phyloP scores from a whole-genome alignment of 208 protist species.

The Acanthamoeba sp. region DNA sequence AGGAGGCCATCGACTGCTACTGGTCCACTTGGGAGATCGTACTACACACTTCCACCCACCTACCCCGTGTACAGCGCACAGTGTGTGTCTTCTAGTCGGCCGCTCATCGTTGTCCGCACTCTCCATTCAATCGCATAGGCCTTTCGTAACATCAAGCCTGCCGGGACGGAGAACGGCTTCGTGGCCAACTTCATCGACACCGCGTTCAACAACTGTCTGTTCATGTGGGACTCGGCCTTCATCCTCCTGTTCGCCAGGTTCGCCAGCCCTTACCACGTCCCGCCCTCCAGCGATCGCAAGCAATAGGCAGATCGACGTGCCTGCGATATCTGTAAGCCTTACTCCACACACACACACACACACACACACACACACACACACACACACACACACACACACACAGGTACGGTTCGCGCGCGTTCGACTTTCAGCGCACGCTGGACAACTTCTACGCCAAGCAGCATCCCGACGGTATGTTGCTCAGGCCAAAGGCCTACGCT shows the following conservation, averaged over 20 bases:
- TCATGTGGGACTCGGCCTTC: slow-evolving; percentile 71
- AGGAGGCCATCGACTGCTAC: slow-evolving; percentile 68
- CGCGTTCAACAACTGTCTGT: slow-evolving; percentile 63
- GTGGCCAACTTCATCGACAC: slow-evolving; percentile 70
- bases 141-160: slow-evolving; percentile 54
- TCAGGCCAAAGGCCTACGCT: too few species aligned
- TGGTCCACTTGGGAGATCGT: slow-evolving; percentile 54
- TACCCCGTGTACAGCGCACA: neutral
- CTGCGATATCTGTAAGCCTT: too few species aligned
- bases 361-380: too few species aligned
- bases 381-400: neutral
- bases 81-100: neutral
- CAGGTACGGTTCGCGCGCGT: slow-evolving; percentile 37
- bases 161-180: slow-evolving; percentile 35
- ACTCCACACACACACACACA: too few species aligned
- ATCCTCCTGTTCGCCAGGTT: slow-evolving; percentile 50
- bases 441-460: slow-evolving; percentile 73
- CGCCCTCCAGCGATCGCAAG: too few species aligned
- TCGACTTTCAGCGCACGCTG: slow-evolving; percentile 67
- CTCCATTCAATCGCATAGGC: neutral
- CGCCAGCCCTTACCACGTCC: neutral
- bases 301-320: too few species aligned
- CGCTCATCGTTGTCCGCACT: too few species aligned
- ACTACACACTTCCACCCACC: neutral
- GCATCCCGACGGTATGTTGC: slow-evolving; percentile 68